Conservation (phyloP, 176 grass and related monocot species). For the Phoenix dactylifera region DNA sequence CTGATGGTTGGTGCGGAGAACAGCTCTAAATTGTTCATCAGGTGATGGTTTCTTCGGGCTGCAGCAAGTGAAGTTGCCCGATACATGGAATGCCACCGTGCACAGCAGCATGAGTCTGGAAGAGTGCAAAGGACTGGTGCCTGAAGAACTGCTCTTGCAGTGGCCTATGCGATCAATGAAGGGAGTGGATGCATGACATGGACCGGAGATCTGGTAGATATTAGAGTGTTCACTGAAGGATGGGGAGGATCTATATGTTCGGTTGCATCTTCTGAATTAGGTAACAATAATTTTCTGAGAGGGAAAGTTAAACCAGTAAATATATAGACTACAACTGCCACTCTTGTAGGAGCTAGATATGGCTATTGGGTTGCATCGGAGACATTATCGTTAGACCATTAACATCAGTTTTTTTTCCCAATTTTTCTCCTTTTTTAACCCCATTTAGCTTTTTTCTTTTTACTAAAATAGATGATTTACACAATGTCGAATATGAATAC, state of each 20-base stretch:
- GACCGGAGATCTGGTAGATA: conserved; percentile 40
- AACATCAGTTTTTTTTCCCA: too few relatives aligned
- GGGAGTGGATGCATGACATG: conserved; percentile 34
- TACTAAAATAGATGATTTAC: too few relatives aligned
- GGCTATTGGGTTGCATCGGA: too few relatives aligned
- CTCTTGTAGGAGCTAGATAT: too few relatives aligned
- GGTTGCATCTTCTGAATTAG: conserved; percentile 41
- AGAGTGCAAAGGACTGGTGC: conserved; percentile 37
- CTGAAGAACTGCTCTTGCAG: conserved; percentile 29
- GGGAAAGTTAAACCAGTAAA: too few relatives aligned
- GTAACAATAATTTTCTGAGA: not conserved
- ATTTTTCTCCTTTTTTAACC: too few relatives aligned
- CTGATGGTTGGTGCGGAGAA: conserved; percentile 29
- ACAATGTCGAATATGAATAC: too few relatives aligned
- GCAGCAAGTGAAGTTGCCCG: conserved; percentile 43
- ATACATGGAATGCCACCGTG: conserved; percentile 32
- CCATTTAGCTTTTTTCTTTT: too few relatives aligned
- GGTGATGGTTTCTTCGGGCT: conserved; percentile 43
- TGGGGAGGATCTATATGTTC: conserved; percentile 38
- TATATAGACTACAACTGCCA: too few relatives aligned
- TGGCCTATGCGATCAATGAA: conserved; percentile 33
- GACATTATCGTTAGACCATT: too few relatives aligned
- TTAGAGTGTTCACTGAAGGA: conserved; percentile 16
- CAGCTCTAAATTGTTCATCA: conserved; percentile 23
- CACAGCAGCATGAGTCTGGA: conserved; percentile 20